Conservation (phyloP, 441 rosid genomes). For the Aquilaria agallochum region DNA sequence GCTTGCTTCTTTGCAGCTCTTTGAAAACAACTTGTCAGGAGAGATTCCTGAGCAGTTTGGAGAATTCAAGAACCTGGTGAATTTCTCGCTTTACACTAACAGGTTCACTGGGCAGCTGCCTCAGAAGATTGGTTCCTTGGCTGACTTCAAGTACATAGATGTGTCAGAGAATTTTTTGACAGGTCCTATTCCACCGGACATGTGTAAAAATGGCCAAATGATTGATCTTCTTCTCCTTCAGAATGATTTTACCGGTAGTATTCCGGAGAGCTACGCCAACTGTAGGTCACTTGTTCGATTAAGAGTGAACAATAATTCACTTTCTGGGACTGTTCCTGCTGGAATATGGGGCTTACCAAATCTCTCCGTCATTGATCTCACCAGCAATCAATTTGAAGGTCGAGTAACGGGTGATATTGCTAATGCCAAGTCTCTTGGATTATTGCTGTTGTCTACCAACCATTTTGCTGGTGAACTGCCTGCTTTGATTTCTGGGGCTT, state of each 20-base stretch:
- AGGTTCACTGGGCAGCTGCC: constrained; percentile 52
- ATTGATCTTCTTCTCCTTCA: constrained; percentile 39
- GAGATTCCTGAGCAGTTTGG: constrained; percentile 52
- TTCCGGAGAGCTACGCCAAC: constrained; percentile 38
- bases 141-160: constrained; percentile 33
- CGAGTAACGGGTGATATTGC: constrained; percentile 32
- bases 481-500: constrained; percentile 32
- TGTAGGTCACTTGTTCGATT: constrained; percentile 44
- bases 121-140: constrained; percentile 43
- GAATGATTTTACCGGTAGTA: constrained; percentile 43
- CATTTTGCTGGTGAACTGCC: constrained; percentile 48
- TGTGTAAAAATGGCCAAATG: constrained; percentile 54
- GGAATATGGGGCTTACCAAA: constrained; percentile 62
- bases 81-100: constrained; percentile 47
- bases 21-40: constrained; percentile 47
- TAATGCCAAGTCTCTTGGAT: constrained; percentile 48
- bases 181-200: constrained; percentile 52
- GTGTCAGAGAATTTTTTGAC: constrained; percentile 52
- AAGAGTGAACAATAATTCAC: constrained; percentile 46
- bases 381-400: constrained; percentile 42
- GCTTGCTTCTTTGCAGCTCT: constrained; percentile 38
- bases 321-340: constrained; percentile 43
- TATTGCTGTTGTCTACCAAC: constrained; percentile 32
- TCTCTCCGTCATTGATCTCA: constrained; percentile 44
- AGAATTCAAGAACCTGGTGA: constrained; percentile 41